Conservation (phyloP, 2,329 filamentous ascomycete species). For the Talaromyces sp. region DNA sequence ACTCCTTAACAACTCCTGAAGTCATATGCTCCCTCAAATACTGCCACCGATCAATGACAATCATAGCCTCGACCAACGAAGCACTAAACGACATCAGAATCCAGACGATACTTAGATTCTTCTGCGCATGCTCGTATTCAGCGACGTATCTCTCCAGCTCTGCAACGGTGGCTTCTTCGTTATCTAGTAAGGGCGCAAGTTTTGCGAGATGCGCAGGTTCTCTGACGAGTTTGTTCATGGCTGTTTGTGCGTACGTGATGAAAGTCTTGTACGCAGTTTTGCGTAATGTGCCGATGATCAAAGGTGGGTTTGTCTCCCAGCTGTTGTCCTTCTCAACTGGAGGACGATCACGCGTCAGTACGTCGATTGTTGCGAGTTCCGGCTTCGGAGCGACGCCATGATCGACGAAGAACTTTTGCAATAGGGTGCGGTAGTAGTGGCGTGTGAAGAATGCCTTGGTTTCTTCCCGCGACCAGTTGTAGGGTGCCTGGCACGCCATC, state of each 20-base stretch:
- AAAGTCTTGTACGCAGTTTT: constrained; percentile 78
- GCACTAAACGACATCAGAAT: constrained; percentile 95
- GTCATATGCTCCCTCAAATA: constrained; percentile 70
- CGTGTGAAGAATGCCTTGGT: constrained; percentile 85
- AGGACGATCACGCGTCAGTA: constrained; percentile 9
- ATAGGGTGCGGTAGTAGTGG: constrained; percentile 85
- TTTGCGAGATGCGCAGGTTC: constrained; percentile 58
- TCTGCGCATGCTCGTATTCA: constrained; percentile 62
- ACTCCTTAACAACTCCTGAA: constrained; percentile 61
- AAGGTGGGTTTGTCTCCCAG: constrained; percentile 58
- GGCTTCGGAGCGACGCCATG: constrained; percentile 67
- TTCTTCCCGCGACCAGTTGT: constrained; percentile 81
- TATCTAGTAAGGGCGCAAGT: constrained; percentile 62
- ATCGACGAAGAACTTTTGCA: constrained; percentile 91
- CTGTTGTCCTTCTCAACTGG: constrained; percentile 22
- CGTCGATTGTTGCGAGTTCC: constrained; percentile 28
- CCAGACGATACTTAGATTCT: constrained; percentile 85
- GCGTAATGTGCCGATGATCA: constrained; percentile 80
- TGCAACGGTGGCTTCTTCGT: constrained; percentile 62
- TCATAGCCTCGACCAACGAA: constrained; percentile 79
- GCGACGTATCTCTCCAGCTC: constrained; percentile 69
- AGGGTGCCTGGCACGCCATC: constrained; percentile 95
- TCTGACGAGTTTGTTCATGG: constrained; percentile 67
- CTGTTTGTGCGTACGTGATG: constrained; percentile 72
- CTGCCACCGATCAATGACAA: constrained; percentile 85